Evolutionary conservation across 441 rosid genomes (phyloP).

Genomic region (Arabidopsis hybrid): DNA sequence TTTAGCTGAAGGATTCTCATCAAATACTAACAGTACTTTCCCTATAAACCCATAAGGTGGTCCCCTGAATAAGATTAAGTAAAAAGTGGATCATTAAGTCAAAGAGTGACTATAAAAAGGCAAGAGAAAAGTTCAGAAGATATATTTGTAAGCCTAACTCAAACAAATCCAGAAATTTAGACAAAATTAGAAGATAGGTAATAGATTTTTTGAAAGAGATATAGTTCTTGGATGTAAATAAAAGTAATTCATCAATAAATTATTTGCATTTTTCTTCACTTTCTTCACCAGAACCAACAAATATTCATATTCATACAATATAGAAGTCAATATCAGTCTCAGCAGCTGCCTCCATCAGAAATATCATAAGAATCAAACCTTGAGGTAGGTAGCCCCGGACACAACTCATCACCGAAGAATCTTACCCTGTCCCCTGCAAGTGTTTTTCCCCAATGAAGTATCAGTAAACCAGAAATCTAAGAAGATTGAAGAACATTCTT

Average conservation of each 20-base stretch:
- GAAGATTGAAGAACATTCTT: slow-evolving; percentile 14
- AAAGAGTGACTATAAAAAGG: slow-evolving; percentile 21
- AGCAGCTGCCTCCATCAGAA: background rate
- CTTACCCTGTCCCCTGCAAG: slow-evolving; percentile 83
- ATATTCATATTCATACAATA: slow-evolving; percentile 18
- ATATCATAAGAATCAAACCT: slow-evolving; percentile 51
- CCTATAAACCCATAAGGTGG: slow-evolving; percentile 78
- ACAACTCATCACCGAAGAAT: slow-evolving; percentile 55
- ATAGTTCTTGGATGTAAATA: slow-evolving; percentile 57
- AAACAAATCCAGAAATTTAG: too few species aligned
- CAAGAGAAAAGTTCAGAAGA: slow-evolving; percentile 7
- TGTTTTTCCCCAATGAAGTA: slow-evolving; percentile 32
- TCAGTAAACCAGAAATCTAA: slow-evolving; percentile 42
- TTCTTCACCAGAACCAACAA: slow-evolving; percentile 23
- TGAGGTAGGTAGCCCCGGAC: slow-evolving; percentile 51
- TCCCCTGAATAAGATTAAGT: slow-evolving; percentile 58
- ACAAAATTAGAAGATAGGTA: slow-evolving; percentile 10
- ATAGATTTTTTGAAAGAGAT: slow-evolving; percentile 44
- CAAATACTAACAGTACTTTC: slow-evolving; percentile 82
- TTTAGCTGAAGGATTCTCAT: slow-evolving; percentile 80
- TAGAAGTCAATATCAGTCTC: background rate
- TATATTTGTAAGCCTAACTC: too few species aligned
- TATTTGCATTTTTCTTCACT: background rate
- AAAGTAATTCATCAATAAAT: too few species aligned
- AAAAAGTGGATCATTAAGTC: background rate